Evolutionary conservation across 352 stramenopile genomes (phyloP), one percentile per base, ranked within the genome.

Genomic region (Pythium phragmiticola): DNA sequence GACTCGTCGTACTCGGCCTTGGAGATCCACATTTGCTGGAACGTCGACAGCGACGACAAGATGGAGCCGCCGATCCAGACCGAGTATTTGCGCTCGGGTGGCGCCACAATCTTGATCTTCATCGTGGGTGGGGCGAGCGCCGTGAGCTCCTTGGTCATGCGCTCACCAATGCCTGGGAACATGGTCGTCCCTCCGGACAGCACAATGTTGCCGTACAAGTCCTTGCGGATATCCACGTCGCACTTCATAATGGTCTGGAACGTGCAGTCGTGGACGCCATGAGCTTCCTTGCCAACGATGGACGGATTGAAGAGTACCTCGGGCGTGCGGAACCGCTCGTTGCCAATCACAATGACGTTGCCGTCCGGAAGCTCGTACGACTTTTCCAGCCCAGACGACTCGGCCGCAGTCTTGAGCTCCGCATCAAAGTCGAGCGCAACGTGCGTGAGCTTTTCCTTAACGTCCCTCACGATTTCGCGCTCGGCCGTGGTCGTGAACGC

Each of bases 1-100:
- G 85, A 95, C 52, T 99, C 95, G 63, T 99, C 94, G 77, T 98
- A 98, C 72, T 98, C 93, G 53, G 91, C 87, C 87, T 98, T 98
- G 36, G 84, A 94, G 75, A 98, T 98, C 92, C 94, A 98, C 91
- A 98, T 98, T 71, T 94, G 87, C 73, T 98, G 92, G 90, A 99
- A 99, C 47, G 94, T 98, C 62, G 90, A 98, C 33, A 98, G 81
- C 68, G 90, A 97, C 28, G 92, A 91, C 41, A 98, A 75, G 73
- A 99, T 98, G 63, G 87, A 97, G 75, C 95, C 95, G 84, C 95
- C 93, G 73, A 98, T 98, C 93, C 93, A 98, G 28, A 97, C 92
- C 39, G 86, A 96, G 81, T 98, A 98, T 80, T 98, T 93, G 62
- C 87, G 77, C 72, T 95, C 87, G 8, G 80, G 84, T 6, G 34